Conservation (phyloP, 345 rosid species). For the Stellera chamaejasme region DNA sequence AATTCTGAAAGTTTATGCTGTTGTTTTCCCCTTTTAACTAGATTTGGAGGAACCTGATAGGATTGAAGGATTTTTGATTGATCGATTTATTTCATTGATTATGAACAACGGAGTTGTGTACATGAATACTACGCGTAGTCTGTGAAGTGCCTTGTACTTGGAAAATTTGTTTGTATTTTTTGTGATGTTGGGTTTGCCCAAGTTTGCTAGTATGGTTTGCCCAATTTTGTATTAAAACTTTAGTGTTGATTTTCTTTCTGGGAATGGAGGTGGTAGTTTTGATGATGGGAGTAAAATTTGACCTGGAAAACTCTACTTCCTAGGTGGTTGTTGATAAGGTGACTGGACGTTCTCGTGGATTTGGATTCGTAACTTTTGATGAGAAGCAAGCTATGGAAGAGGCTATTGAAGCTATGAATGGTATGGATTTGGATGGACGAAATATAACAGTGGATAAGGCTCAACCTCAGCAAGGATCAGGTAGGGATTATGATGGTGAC, state of each 20-base stretch:
- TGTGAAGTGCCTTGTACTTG: no score
- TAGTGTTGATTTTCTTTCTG: neutral
- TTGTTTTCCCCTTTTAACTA: no score
- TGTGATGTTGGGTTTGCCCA: no score
- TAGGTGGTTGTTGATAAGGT: constrained; percentile 88
- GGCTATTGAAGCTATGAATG: constrained; percentile 85
- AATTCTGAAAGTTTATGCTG: no score
- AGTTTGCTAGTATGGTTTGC: no score
- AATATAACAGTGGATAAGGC: constrained; percentile 91
- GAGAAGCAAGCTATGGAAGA: constrained; percentile 83
- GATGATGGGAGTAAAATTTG: neutral
- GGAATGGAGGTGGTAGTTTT: neutral
- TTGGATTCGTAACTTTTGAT: constrained; percentile 89
- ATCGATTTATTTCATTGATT: no score
- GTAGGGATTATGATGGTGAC: constrained; percentile 71
- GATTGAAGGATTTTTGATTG: no score
- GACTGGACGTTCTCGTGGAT: constrained; percentile 96
- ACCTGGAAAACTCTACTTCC: neutral
- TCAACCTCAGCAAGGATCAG: constrained; percentile 73
- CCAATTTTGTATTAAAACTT: no score
- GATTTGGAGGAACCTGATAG: no score
- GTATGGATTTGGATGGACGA: constrained; percentile 89
- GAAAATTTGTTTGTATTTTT: no score
- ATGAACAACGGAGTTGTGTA: no score
- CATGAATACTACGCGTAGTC: no score